phyloP scores from a whole-genome alignment of 177 flowering plant genomes.

The Vitis hybrid region DNA sequence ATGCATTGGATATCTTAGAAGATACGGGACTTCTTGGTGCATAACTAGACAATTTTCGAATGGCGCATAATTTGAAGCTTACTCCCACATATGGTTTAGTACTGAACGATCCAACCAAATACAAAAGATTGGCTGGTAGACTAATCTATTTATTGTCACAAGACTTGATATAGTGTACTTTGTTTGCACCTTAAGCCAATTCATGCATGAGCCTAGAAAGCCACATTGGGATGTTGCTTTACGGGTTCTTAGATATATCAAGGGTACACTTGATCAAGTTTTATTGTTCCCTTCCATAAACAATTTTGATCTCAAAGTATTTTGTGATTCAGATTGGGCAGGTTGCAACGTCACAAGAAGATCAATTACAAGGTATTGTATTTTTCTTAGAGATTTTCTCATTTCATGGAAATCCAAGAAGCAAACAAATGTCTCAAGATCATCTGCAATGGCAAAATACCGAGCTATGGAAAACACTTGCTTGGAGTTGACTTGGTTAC shows the following conservation, averaged over 20 bases:
- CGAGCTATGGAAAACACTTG: conserved; percentile 14
- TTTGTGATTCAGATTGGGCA: conserved; percentile 14
- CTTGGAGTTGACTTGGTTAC: conserved; percentile 11
- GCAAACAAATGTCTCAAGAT: not conserved
- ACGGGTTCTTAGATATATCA: conserved; percentile 3
- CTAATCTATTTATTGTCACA: conserved; percentile 16
- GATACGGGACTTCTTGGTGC: not conserved
- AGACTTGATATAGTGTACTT: conserved; percentile 4
- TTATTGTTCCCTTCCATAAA: not conserved
- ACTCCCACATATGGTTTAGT: not conserved
- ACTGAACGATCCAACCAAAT: conserved; percentile 6
- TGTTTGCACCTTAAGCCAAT: conserved; percentile 8
- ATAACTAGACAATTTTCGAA: conserved; percentile 5
- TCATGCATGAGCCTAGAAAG: conserved; percentile 5
- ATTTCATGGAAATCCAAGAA: too few species aligned
- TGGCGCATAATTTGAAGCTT: conserved; percentile 8
- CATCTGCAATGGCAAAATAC: conserved; percentile 11
- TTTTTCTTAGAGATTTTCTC: not conserved
- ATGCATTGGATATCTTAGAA: not conserved
- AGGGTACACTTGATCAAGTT: not conserved
- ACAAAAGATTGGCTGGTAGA: conserved; percentile 7
- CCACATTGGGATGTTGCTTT: conserved; percentile 10
- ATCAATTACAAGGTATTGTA: conserved; percentile 7
- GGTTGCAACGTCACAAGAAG: conserved; percentile 6
- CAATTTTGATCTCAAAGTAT: not conserved